Base-by-base conservation (phyloP, 345 rosid genomes). In the Brassica cretica region DNA sequence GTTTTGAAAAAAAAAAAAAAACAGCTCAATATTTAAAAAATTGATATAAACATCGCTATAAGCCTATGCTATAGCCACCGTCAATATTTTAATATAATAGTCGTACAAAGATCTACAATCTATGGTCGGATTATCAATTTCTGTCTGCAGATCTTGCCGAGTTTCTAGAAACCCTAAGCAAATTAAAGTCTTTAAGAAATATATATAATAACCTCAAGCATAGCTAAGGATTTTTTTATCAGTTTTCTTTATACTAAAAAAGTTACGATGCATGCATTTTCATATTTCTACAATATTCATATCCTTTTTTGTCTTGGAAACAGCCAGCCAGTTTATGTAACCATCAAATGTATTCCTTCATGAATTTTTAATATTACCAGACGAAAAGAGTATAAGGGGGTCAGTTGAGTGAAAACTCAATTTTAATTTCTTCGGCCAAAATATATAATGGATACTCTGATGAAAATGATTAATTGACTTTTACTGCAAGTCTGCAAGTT, bases 401-500 rank as follows among this genome's bases (percentile, higher is more conserved):
- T 15, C 19, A 51, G 60, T 3, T 15, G 61, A 18, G 27, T 18
- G 27, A 56, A 56, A 8, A 7, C 24, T 56, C 61, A 56, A 56
- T 56, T 56, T 56, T 56, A 56, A 18, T 56, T 56, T 55, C 60
- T 55, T 16, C 25, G 10, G 25, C 25, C 9, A 56, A 56, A 44
- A 1, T 1, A 15, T 70, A 55, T 56, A 14, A 21, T 49, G 55
- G 6, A 16, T 44, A 69, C 25, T 65, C 39, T 21, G 29, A 21
- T 65, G 27, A 46, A 66, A 9, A 33, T 59, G 64, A 78, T 60
- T 61, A 58, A 66, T 66, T 39, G 29, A 66, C 76, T 72, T 78
- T 73, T 60, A 68, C 70, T 16, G 33, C 73, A 78, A 59, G 73
- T 59, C 37, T 32, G 37, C 37, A 35, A 7, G 41, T 35, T 68